Percentiles rank a stretch among this genome's conserved stretches.
Conservation (phyloP, 2,329 filamentous ascomycete species). For the Phialocephala sp. region DNA sequence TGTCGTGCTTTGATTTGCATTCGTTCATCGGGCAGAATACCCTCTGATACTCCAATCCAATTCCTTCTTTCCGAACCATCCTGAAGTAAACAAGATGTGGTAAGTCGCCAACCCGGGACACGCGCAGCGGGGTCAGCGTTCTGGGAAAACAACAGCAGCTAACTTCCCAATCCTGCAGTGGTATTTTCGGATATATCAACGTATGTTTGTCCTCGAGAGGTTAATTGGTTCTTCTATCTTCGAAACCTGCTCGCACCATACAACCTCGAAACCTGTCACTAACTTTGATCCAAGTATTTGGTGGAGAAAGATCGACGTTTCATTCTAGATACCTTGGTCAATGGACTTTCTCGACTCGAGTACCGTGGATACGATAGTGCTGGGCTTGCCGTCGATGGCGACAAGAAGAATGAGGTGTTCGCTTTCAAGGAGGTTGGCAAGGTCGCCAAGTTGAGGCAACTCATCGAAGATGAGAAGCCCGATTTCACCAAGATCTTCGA, state of each 20-base stretch:
- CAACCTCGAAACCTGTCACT: not conserved
- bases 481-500: constrained; percentile 94
- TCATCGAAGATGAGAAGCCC: constrained; percentile 83
- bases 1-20: not conserved
- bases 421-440: constrained; percentile 99
- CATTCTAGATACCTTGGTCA: constrained; percentile 94
- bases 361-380: constrained; percentile 99
- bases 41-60: not conserved
- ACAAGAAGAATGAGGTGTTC: constrained; percentile 98
- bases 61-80: constrained; percentile 11
- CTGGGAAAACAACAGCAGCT: constrained; percentile 1
- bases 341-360: constrained; percentile 93
- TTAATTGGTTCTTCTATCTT: not conserved
- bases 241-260: not conserved
- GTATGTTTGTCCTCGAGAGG: not conserved
- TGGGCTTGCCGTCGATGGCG: constrained; percentile 91
- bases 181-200: constrained; percentile 10
- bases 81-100: constrained; percentile 3
- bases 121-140: not conserved
- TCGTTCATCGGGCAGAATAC: not conserved
- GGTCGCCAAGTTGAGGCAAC: constrained; percentile 93
- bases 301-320: constrained; percentile 85
- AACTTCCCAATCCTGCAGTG: not conserved
- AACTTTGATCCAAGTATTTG: not conserved
- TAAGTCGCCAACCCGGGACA: not conserved